Evolutionary conservation across 225 moss, liverwort and hornwort genomes (phyloP), one percentile per base, ranked within the genome.

Genomic region (Straminergon stramineum): DNA sequence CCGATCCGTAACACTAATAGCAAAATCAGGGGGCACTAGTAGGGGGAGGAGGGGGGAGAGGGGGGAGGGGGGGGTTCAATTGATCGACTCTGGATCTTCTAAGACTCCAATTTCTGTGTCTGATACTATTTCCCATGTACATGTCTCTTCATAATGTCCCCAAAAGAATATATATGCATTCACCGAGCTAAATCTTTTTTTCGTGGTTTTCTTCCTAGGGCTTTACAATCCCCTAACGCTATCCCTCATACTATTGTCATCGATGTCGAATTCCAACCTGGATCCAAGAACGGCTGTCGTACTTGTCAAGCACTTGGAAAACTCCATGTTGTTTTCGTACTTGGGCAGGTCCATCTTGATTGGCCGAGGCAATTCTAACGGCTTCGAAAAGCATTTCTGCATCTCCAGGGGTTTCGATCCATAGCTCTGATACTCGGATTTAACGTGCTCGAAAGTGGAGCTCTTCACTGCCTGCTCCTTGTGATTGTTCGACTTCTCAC

Each of bases 91-190:
- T 69, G 85, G 79, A 92, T 87, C 87, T 92, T 69, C 88, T 91
- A 77, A 82, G 88, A 82, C 91, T 89, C 92, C 17, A n/a, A 30
- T 69, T n/a, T n/a, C 79, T 85, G 85, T 85, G 84, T 89, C 89
- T 89, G 89, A 89, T 79, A 85, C 85, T 92, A 92, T 91, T 90
- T 92, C 88, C 91, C 94, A 92, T 94, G 91, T 92, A 94, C 92
- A 94, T 82, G 91, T 94, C 92, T 92, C 87, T 87, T 83, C 94
- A 88, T 89, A 81, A 88, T n/a, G 63, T 83, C 91, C 92, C 92
- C 89, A 90, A 92, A 89, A 91, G 77, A 89, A 91, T 91, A 89
- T 87, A 87, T 89, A 89, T 89, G 84, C 84, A 89, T 67, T 91
- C 91, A 93, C 85, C 82, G 79, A 27, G 57, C 85, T 87, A 77